Evolutionary conservation across 345 rosid genomes (phyloP), one percentile per base, ranked within the genome.

Genomic region (Leavenworthia alabamica): DNA sequence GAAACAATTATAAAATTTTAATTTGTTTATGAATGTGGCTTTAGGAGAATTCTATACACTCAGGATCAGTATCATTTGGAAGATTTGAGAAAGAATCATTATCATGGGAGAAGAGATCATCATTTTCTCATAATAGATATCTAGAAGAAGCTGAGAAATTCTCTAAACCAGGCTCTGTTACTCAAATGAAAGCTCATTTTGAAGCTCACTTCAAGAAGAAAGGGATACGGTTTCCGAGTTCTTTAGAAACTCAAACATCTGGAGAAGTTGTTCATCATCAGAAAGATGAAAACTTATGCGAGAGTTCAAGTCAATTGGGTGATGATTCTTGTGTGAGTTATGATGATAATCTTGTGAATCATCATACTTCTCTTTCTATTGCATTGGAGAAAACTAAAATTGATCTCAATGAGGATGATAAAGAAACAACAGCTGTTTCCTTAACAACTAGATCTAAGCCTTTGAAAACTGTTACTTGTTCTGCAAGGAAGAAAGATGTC

Each of bases 11-110:
- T 1, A 11, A 35, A 35, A 28, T 20, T 39, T 22, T 7, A 58
- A 20, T 42, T 7, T 12, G 49, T 44, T 44, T 45, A 9, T 26
- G 40, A 19, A 79, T 68, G 64, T 33, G 55, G 55, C 32, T 73
- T 67, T 84, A 87, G 95, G 75, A 78, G 29, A 90, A 81, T 71
- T 81, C 86, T 35, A 56, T 83, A 19, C 84, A 77, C 77, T 90
- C 95, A 16, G 95, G 95, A 45, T 90, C 95, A 14, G 56, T 90
- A 74, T 90, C 97, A 29, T 90, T 90, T 70, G 97, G 97, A 52
- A 83, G 95, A 73, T 90, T 90, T 61, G 97, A 90, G 68, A 83
- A 56, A 17, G 95, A 90, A 62, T 67, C 73, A 23, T 62, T 87
- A 62, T 80, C 79, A 27, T 90, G 95, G 95, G 97, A 90, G 65